A percentile compares a stretch with the other conserved stretches of the same genome.
phyloP scores from a whole-genome alignment of 306 rosid species.

The Quillaja saponaria region DNA sequence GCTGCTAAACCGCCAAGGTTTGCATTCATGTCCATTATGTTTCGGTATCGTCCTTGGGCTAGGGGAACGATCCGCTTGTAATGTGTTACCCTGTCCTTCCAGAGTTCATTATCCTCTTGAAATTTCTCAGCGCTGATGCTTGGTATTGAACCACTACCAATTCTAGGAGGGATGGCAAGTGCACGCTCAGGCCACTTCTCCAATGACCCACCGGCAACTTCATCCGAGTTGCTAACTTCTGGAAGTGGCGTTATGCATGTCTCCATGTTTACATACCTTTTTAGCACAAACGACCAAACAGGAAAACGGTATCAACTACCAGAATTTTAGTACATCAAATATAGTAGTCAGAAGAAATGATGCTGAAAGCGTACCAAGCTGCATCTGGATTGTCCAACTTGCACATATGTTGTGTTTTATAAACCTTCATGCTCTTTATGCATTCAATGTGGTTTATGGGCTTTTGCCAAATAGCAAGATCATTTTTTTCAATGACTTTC shows the following conservation, averaged over 20 bases:
- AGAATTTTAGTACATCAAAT: background rate
- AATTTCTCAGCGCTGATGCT: constrained; percentile 53
- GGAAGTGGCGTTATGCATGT: constrained; percentile 90
- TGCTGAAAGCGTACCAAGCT: constrained; percentile 57
- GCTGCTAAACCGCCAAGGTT: constrained; percentile 88
- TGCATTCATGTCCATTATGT: constrained; percentile 93
- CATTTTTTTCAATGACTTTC: constrained; percentile 70
- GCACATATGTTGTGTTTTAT: constrained; percentile 75
- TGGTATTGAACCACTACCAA: constrained; percentile 67
- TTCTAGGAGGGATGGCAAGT: constrained; percentile 72
- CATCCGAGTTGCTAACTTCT: constrained; percentile 47
- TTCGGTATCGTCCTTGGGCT: constrained; percentile 63
- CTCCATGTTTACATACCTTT: constrained; percentile 76
- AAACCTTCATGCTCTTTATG: constrained; percentile 44
- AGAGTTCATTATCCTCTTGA: constrained; percentile 58
- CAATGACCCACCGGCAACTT: constrained; percentile 74
- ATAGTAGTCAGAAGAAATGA: constrained; percentile 8
- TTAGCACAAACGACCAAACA: constrained; percentile 13
- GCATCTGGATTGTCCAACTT: constrained; percentile 72
- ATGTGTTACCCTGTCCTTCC: constrained; percentile 67
- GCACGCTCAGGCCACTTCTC: constrained; percentile 95
- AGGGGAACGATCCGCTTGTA: constrained; percentile 64
- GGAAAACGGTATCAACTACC: constrained; percentile 14
- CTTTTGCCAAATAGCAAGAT: constrained; percentile 85
- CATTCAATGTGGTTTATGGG: constrained; percentile 84